Conservation (phyloP, 2,329 filamentous ascomycete genomes). For the Teratosphaeriaceae sp. region DNA sequence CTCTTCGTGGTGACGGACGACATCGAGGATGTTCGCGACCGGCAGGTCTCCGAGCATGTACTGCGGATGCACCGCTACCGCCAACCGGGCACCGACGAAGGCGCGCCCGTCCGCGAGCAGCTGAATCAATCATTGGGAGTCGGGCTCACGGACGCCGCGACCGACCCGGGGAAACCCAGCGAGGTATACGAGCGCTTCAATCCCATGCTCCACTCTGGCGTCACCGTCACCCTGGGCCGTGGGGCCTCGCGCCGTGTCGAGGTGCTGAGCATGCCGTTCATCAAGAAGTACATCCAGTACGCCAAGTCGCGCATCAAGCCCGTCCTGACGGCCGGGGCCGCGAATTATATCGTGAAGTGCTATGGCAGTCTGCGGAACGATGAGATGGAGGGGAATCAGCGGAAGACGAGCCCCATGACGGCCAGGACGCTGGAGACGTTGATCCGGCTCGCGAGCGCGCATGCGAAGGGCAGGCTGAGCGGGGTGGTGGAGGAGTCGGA, state of each 20-base stretch:
- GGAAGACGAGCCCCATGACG: conserved; percentile 89
- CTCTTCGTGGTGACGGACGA: conserved; percentile 97
- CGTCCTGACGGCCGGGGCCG: conserved; percentile 80
- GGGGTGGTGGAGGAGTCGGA: conserved; percentile 85
- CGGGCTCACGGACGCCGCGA: conserved; percentile 68
- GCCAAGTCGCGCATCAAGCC: conserved; percentile 90
- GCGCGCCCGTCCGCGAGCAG: conserved; percentile 90
- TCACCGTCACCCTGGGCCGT: conserved; percentile 67
- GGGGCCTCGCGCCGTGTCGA: conserved; percentile 72
- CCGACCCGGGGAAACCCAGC: conserved; percentile 65
- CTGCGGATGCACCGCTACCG: conserved; percentile 96
- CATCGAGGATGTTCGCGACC: conserved; percentile 87
- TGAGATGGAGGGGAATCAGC: conserved; percentile 88
- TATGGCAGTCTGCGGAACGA: conserved; percentile 94
- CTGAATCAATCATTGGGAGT: conserved; percentile 78
- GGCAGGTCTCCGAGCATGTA: conserved; percentile 91
- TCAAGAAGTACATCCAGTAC: conserved; percentile 99
- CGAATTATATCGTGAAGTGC: conserved; percentile 82
- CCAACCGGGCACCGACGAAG: conserved; percentile 86
- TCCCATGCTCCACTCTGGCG: conserved; percentile 88
- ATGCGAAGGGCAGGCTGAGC: conserved; percentile 86
- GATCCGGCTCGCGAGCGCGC: conserved; percentile 94
- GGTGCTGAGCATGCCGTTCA: conserved; percentile 91
- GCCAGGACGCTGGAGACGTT: conserved; percentile 95
- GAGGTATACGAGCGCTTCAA: conserved; percentile 97